Percentiles rank a stretch among this genome's conserved stretches.
Conservation (phyloP, 2,329 filamentous ascomycete genomes). For the Zasmidium angulare region DNA sequence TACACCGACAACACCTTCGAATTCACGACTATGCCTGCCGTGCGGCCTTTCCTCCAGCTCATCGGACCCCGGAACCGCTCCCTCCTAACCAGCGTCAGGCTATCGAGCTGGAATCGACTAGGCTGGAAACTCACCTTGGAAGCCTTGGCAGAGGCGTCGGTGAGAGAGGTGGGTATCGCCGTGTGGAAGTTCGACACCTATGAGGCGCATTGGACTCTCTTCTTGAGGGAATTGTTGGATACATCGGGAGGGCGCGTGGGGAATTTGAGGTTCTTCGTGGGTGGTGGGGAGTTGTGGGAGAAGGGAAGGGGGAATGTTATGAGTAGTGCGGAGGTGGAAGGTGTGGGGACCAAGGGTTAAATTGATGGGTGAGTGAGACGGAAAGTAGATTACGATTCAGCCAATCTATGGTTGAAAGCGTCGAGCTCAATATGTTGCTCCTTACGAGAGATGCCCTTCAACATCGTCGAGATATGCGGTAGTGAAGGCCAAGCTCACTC, state of each 20-base stretch:
- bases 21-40: not conserved
- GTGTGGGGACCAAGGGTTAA: not conserved
- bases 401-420: no score
- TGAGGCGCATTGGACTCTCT: not conserved
- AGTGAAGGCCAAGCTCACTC: no score
- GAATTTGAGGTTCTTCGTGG: not conserved
- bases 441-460: no score
- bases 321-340: not conserved
- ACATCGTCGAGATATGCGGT: no score
- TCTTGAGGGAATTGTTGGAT: not conserved
- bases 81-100: not conserved
- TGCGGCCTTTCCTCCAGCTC: not conserved
- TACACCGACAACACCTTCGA: constrained; percentile 2
- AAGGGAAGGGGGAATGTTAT: not conserved
- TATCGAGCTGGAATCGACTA: not conserved
- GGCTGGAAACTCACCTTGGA: not conserved
- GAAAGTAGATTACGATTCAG: no score
- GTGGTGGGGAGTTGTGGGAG: not conserved
- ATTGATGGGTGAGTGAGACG: not conserved
- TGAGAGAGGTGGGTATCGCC: not conserved
- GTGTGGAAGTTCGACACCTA: not conserved
- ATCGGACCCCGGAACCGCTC: not conserved
- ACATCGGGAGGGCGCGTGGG: not conserved
- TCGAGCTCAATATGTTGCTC: no score
- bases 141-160: not conserved